Evolutionary conservation across 306 rosid genomes (phyloP), one percentile per base, ranked within the genome.

Genomic region (Rubus idaeus): DNA sequence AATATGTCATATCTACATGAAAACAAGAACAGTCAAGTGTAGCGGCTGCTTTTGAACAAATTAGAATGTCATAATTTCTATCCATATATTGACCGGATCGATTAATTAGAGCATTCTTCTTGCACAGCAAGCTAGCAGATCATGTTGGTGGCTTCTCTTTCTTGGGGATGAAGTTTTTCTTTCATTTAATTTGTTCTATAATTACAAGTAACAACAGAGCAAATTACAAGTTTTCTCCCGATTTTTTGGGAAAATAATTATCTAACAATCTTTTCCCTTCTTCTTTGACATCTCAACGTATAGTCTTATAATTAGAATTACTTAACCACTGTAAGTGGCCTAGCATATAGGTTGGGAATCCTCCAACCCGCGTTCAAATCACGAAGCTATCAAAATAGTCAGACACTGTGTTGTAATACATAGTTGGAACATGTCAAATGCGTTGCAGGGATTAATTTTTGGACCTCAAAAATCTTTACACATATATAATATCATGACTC

Each of bases 111-210:
- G 3, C 1, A 2, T 4, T 39, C 12, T 6, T 62, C 69, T 74
- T 45, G 69, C 61, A 61, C 78, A 17, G 69, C 56, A 75, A 75
- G 70, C 70, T 63, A 16, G 5, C 35, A 6, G 10, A 23, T 63
- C 42, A 63, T 63, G 68, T 63, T 63, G 40, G 20, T 62, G 30
- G 44, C 16, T 30, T 62, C n/a, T 37, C 45, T 13, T 58, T 7
- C 46, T 74, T 74, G 77, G 30, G 23, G 16, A 3, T 26, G 57
- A 74, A 60, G 58, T 60, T 56, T 73, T 63, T 55, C 39, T 26
- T 60, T 60, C 35, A 30, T 30, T 30, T 30, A 30, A 30, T 30
- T 30, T 30, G 35, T 30, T 30, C 35, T 30, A 30, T 30, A 30
- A 30, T 30, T 0, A 30, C 2, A 30, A 30, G 35, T 30, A 30